Evolutionary conservation across 2,329 filamentous ascomycete species (phyloP), one percentile per base, ranked within the genome.

Genomic region (Penicillium sp.): DNA sequence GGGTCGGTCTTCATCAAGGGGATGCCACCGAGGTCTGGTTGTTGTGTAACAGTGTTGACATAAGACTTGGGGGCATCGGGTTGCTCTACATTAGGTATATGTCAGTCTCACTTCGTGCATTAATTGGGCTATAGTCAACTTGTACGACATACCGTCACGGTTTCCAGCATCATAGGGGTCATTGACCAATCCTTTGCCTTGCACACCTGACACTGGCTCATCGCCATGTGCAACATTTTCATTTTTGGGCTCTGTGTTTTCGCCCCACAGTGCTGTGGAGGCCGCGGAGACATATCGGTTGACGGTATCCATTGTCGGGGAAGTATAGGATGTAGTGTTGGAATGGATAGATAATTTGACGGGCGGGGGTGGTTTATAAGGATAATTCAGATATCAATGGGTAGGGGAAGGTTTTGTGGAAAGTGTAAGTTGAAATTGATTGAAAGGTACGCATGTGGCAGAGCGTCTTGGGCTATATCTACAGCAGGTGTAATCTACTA

Each of bases 121-220:
- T 14, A 19, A 1, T 39, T 16, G 7, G 22, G 7, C 16, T 45
- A 41, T 16, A 48, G 7, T 26, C 37, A 19, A 16, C 16, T 29
- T 24, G 24, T 26, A 4, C 41, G 45, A 62, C 76, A 64, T 73
- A 85, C 80, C 82, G 78, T 85, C 81, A n/a, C 84, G 76, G 72
- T 95, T 95, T 48, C 91, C 91, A 56, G 86, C 85, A 69, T 95
- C 91, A 66, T 87, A 96, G 0, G 91, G 91, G 71, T 93, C 87
- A 13, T 84, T 85, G 44, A 80, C 81, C 24, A 82, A 81, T 5
- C 89, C 88, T 70, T 88, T 78, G 39, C 91, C 91, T 56, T 82
- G 78, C 51, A 85, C 78, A 22, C 91, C 91, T 21, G 89, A 89
- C 45, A 92, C 73, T 19, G 91, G 91, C 76, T 96, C 91, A 64